phyloP scores from a whole-genome alignment of 768 basidiomycete genomes.

The Lyophyllum semitale region DNA sequence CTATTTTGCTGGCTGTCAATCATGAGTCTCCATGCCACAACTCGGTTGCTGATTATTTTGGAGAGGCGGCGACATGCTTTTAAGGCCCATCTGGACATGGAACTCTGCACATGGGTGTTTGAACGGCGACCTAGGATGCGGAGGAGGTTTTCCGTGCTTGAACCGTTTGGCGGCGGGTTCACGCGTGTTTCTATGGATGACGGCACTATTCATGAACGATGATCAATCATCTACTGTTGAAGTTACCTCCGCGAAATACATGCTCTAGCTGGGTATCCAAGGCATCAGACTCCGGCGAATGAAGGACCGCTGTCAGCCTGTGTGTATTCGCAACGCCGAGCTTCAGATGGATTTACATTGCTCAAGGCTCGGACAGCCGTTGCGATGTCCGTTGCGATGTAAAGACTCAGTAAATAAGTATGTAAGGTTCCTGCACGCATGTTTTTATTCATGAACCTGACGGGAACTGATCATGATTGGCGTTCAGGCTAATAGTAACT shows the following conservation, averaged over 20 bases:
- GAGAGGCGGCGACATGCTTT: neutral
- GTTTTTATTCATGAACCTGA: neutral
- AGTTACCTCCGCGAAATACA: slow-evolving; percentile 4
- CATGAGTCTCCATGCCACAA: slow-evolving; percentile 5
- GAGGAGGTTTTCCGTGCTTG: neutral
- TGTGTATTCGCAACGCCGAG: neutral
- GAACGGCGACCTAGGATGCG: neutral
- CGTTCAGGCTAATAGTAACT: slow-evolving; percentile 9
- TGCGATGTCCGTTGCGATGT: neutral
- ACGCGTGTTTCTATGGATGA: neutral
- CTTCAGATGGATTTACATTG: no score
- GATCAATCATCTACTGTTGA: neutral
- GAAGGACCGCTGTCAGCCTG: no score
- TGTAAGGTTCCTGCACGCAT: neutral
- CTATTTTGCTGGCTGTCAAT: neutral
- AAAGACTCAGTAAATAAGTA: neutral
- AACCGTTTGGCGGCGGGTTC: neutral
- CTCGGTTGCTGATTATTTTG: neutral
- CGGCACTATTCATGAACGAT: neutral
- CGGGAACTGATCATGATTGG: slow-evolving; percentile 12
- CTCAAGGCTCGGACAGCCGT: neutral
- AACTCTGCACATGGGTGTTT: neutral
- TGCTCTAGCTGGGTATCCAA: neutral
- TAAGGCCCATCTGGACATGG: neutral
- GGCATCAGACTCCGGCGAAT: no score